Percentiles rank a stretch among this genome's conserved stretches.
Evolutionary conservation across 1,284 basidiomycete genomes (phyloP).

Genomic region (Cutaneotrichosporon curvatum): DNA sequence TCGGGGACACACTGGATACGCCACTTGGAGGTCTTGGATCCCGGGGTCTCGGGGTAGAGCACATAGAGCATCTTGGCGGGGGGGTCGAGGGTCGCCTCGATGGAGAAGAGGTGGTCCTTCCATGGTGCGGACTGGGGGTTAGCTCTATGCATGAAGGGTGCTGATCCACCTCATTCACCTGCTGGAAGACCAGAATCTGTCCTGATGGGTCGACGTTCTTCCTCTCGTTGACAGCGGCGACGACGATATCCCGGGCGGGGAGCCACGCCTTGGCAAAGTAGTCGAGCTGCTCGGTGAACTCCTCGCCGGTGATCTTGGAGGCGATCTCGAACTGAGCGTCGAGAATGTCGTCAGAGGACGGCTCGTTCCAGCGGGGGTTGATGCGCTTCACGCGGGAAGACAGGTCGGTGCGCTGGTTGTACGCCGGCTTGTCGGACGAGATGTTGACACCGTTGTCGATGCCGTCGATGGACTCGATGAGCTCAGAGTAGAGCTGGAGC

Average conservation of each 20-base stretch:
- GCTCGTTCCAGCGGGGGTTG: conserved; percentile 89
- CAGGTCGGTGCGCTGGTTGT: conserved; percentile 71
- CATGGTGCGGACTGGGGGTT: conserved; percentile 35
- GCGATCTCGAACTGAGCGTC: conserved; percentile 73
- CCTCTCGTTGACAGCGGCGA: conserved; percentile 59
- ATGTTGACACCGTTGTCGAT: conserved; percentile 92
- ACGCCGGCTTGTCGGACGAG: conserved; percentile 55
- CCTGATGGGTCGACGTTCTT: conserved; percentile 63
- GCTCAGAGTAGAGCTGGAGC: conserved; percentile 86
- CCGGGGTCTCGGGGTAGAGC: conserved; percentile 77
- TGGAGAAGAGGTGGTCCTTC: conserved; percentile 85
- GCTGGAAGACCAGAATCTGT: conserved; percentile 72
- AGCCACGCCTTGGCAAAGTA: conserved; percentile 87
- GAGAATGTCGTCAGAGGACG: conserved; percentile 55
- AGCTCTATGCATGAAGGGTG: neutral
- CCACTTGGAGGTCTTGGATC: conserved; percentile 60
- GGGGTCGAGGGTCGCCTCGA: conserved; percentile 54
- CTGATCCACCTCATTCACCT: conserved; percentile 49
- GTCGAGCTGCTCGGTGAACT: conserved; percentile 73
- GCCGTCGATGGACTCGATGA: conserved; percentile 90
- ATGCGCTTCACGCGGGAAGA: conserved; percentile 70
- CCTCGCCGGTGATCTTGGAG: conserved; percentile 72
- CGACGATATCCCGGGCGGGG: conserved; percentile 78
- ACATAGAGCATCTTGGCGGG: conserved; percentile 58
- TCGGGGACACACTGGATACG: conserved; percentile 87